These are phyloP conservation scores for Phyllosticta citribraziliensis DNA, from an alignment of 2,329 filamentous ascomycete genomes.

Conservation along the genomic window DNA sequence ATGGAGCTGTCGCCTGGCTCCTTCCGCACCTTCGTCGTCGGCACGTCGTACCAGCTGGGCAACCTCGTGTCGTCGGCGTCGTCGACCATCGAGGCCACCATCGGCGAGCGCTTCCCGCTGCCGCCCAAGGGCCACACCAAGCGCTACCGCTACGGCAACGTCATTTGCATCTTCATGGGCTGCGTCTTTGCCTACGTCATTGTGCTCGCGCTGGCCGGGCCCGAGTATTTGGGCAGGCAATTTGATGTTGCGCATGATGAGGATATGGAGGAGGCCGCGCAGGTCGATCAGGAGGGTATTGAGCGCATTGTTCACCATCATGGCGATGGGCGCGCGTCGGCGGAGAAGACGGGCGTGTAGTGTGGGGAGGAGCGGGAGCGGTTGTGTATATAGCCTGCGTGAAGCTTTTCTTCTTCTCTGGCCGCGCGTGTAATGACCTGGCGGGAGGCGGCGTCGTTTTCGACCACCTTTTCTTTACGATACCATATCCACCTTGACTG, in stretches of 20 bases:
- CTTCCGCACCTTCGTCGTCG: conserved; percentile 66
- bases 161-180: conserved; percentile 87
- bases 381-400: not conserved
- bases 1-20: conserved; percentile 66
- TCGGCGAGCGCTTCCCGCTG: conserved; percentile 66
- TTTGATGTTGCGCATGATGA: conserved; percentile 25
- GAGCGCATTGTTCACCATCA: conserved; percentile 5
- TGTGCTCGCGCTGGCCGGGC: conserved; percentile 53
- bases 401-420: not conserved
- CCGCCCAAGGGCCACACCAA: conserved; percentile 35
- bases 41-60: conserved; percentile 66
- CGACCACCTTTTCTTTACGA: too few species aligned
- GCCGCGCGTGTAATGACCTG: too few species aligned
- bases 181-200: conserved; percentile 62
- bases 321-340: not conserved
- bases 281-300: conserved; percentile 10
- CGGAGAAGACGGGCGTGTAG: not conserved
- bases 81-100: conserved; percentile 65
- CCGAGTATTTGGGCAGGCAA: conserved; percentile 33
- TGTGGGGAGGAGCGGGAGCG: not conserved
- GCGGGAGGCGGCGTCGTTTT: too few species aligned
- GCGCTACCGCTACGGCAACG: conserved; percentile 57
- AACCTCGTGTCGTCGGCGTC: conserved; percentile 62
- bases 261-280: conserved; percentile 23
- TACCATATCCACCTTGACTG: too few species aligned